Conservation (phyloP, 352 stramenopile genomes). For the Phytopythium helicoides region DNA sequence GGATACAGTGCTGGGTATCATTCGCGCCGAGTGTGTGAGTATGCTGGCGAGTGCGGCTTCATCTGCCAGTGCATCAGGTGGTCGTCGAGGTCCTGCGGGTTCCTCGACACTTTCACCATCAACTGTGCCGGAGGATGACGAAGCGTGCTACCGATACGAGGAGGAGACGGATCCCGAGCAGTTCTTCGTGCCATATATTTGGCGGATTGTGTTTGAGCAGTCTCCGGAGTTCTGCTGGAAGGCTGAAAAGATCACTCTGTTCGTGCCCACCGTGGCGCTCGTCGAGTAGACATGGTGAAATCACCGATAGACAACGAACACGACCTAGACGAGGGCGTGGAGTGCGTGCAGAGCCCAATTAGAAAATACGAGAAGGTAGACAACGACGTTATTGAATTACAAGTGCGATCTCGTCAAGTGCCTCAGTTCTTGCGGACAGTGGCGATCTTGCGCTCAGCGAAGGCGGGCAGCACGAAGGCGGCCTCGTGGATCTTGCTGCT, state of each 20-base stretch:
- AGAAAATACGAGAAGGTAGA: not conserved
- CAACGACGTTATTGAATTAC: conserved; percentile 8
- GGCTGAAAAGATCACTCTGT: conserved; percentile 79
- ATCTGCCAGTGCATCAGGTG: conserved; percentile 9
- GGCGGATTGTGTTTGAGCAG: conserved; percentile 69
- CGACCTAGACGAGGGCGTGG: no score
- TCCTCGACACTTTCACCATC: not conserved
- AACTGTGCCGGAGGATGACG: conserved; percentile 32
- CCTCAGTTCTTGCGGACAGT: conserved; percentile 70
- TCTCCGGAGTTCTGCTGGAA: conserved; percentile 82
- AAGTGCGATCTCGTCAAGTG: conserved; percentile 14
- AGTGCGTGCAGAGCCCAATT: conserved; percentile 17
- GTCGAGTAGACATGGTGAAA: not conserved
- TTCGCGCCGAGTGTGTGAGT: conserved; percentile 67
- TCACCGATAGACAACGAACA: not conserved
- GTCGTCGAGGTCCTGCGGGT: not conserved
- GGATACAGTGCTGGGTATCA: conserved; percentile 59
- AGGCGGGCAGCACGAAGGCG: conserved; percentile 96
- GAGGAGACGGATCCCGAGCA: conserved; percentile 66
- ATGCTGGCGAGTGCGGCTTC: conserved; percentile 43
- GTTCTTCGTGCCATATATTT: conserved; percentile 82
- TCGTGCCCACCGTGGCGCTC: conserved; percentile 20
- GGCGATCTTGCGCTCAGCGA: conserved; percentile 87
- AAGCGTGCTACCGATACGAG: conserved; percentile 80
- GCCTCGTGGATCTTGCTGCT: conserved; percentile 92